phyloP scores from a whole-genome alignment of 306 rosid species.

The Hylodesmum podocarpum region DNA sequence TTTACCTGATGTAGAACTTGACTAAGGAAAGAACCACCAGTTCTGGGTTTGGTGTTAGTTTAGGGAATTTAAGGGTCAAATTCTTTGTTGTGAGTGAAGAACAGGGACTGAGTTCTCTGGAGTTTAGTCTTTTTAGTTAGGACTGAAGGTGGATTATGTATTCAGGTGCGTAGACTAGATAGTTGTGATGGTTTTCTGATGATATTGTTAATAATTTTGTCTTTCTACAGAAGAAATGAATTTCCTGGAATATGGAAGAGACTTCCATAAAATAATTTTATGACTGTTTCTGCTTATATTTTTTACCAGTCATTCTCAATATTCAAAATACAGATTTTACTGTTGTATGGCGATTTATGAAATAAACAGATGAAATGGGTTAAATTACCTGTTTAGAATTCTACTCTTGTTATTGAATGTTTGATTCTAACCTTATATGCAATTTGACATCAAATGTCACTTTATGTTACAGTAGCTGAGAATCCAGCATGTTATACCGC shows the following conservation, averaged over 20 bases:
- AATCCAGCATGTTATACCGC: constrained; percentile 54
- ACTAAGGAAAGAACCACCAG: not conserved
- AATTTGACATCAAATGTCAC: constrained; percentile 1
- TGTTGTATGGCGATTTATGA: constrained; percentile 16
- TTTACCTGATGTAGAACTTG: not conserved
- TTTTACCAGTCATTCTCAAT: not conserved
- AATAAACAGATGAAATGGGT: not conserved
- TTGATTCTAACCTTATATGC: not conserved
- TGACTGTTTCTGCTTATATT: not conserved
- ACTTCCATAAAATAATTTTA: not conserved
- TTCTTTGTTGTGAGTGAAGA: not conserved
- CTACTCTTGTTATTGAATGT: not conserved
- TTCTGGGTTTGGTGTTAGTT: not conserved
- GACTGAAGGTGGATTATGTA: not conserved
- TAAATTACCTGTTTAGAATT: not conserved
- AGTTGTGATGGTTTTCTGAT: not conserved
- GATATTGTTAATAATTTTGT: too few species aligned
- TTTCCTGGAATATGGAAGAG: not conserved
- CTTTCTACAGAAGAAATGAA: not conserved
- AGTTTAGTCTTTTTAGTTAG: not conserved
- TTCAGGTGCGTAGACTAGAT: not conserved
- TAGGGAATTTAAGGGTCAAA: not conserved
- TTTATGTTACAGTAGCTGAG: constrained; percentile 50
- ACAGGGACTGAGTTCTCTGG: not conserved
- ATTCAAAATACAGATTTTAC: not conserved